These are phyloP conservation scores for Cutaneotrichosporon cutaneum DNA, from an alignment of 1,284 basidiomycete species.

Conservation along the genomic window DNA sequence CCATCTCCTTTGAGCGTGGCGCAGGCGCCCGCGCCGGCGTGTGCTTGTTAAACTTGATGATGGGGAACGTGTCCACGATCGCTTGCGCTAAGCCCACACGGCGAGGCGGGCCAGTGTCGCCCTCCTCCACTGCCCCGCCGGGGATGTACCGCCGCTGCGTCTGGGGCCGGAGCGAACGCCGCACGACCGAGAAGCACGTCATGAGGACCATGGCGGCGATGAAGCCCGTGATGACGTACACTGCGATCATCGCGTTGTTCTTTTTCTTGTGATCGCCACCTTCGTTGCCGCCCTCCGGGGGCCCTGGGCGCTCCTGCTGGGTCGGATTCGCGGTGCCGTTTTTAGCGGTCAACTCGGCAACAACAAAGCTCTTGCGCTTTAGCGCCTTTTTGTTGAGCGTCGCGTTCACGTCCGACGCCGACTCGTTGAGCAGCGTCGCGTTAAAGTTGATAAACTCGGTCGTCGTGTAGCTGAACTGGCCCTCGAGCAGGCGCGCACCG, in stretches of 20 bases:
- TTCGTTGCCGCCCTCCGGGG: slow-evolving; percentile 18
- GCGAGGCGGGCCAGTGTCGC: slow-evolving; percentile 53
- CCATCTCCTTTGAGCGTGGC: neutral
- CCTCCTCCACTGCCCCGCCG: slow-evolving; percentile 12
- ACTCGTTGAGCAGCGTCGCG: slow-evolving; percentile 42
- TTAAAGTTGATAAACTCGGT: slow-evolving; percentile 60
- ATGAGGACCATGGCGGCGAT: slow-evolving; percentile 69
- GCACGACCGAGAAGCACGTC: slow-evolving; percentile 46
- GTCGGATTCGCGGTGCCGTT: slow-evolving; percentile 60
- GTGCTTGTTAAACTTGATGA: slow-evolving; percentile 72
- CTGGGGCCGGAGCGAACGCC: slow-evolving; percentile 64
- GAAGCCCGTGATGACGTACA: slow-evolving; percentile 81
- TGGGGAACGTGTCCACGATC: slow-evolving; percentile 88
- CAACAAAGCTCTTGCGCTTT: slow-evolving; percentile 61
- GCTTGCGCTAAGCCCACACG: slow-evolving; percentile 77
- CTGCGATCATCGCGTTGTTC: slow-evolving; percentile 61
- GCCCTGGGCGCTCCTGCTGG: slow-evolving; percentile 8
- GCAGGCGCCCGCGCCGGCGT: neutral
- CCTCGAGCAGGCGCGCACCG: slow-evolving; percentile 60
- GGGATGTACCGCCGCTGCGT: slow-evolving; percentile 11
- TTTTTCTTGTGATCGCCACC: slow-evolving; percentile 23
- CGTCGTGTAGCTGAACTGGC: slow-evolving; percentile 62
- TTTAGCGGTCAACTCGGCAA: slow-evolving; percentile 63
- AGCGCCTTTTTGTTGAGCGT: slow-evolving; percentile 55
- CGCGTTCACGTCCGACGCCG: slow-evolving; percentile 55